Base-by-base conservation (phyloP, 108 stramenopile species). In the Pseudonitzschia multiseries region DNA sequence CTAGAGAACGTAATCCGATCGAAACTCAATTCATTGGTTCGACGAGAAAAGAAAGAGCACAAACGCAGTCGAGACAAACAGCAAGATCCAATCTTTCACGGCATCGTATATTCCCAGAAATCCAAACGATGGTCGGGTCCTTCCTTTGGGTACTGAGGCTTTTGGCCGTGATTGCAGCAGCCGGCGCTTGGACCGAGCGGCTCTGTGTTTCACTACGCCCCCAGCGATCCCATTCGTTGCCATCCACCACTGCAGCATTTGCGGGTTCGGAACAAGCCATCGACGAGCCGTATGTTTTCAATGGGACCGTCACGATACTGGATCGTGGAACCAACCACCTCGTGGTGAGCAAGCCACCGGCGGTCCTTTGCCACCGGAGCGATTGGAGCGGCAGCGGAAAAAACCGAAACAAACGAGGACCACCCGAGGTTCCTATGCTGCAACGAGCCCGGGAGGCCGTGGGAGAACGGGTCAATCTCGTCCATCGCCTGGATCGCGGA, bases 401-500 rank as follows among this genome's bases (percentile, higher is more conserved):
- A 32, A 73, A 65, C 15, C 57, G 57, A 59, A 59, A 27, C 0
- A 18, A 44, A 59, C 62, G 62, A 4, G 31, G 21, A 29, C 26
- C 22, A 28, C 57, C 62, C 24, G 41, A 59, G 59, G 67, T 80
- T 2, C 85, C 85, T 21, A 86, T 83, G 76, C 71, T 85, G 24
- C 84, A 85, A 51, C 76, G 83, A 6, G 64, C 65, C 15, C 83
- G 87, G 40, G 65, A 79, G 50, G 78, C 80, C 18, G 57, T 84
- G 20, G 70, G 64, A 26, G 66, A 67, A 28, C 72, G 82, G 62
- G 83, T 95, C 65, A 93, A 95, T 80, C 65, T 93, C 28, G 77
- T 95, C 54, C 94, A 95, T 78, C 78, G 94, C 33, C 68, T 95
- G 43, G 91, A 95, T 66, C 84, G 94, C 22, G 92, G 90, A 13